A percentile compares a stretch with the other conserved stretches of the same genome.
Evolutionary conservation across 768 basidiomycete species (phyloP).

Genomic region (Boletus subcaerulescens): DNA sequence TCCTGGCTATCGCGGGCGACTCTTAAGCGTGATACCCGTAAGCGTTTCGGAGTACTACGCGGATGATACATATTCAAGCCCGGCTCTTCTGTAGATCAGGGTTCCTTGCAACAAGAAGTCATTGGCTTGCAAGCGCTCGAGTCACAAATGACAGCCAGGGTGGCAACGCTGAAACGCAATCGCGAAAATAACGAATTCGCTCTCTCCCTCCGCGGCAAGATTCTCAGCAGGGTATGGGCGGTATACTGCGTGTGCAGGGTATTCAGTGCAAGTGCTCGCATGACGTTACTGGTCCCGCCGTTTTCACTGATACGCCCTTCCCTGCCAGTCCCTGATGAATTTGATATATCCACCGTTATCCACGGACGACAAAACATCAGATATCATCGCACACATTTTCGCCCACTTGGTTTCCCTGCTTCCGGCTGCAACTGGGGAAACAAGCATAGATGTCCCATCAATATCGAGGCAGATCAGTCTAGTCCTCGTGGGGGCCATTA

Average conservation of each 20-base stretch:
- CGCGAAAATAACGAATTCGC: conserved; percentile 49
- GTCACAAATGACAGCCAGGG: conserved; percentile 59
- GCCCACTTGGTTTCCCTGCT: conserved; percentile 40
- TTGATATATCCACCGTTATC: conserved; percentile 32
- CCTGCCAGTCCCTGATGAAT: conserved; percentile 32
- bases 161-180: conserved; percentile 48
- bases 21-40: conserved; percentile 34
- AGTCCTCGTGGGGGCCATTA: conserved; percentile 70
- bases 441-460: conserved; percentile 35
- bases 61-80: neutral
- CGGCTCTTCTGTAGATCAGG: conserved; percentile 30
- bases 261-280: conserved; percentile 47
- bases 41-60: conserved; percentile 4
- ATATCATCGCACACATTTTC: conserved; percentile 41
- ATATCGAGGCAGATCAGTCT: conserved; percentile 59
- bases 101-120: conserved; percentile 50
- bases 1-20: conserved; percentile 30
- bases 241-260: conserved; percentile 65
- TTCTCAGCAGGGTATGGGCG: conserved; percentile 56
- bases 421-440: conserved; percentile 30
- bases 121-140: conserved; percentile 65
- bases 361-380: conserved; percentile 37
- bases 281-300: conserved; percentile 2
- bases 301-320: conserved; percentile 15
- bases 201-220: conserved; percentile 51